These are phyloP conservation scores for Yarrowia alimentaria DNA, from an alignment of 805 yeast genomes.

Conservation along the genomic window DNA sequence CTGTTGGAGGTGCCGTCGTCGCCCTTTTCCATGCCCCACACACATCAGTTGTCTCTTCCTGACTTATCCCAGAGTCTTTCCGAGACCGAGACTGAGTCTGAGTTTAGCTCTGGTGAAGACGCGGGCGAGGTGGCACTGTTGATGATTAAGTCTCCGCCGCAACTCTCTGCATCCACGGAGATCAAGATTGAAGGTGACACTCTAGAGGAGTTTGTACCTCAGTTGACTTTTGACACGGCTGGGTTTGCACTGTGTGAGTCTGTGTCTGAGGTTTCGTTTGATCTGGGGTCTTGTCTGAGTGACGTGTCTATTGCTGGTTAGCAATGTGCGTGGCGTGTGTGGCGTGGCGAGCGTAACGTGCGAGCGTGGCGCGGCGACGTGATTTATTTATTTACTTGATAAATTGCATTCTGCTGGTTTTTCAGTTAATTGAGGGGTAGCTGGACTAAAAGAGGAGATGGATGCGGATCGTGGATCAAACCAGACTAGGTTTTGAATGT, in stretches of 20 bases:
- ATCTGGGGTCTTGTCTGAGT: background rate
- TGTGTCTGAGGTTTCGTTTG: slow-evolving; percentile 10
- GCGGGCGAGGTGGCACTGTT: background rate
- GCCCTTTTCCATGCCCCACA: background rate
- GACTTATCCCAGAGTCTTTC: slow-evolving; percentile 20
- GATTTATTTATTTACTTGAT: too few relatives aligned
- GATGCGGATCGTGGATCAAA: too few relatives aligned
- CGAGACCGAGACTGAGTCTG: slow-evolving; percentile 2
- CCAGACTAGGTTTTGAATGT: too few relatives aligned
- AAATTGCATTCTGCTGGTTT: too few relatives aligned
- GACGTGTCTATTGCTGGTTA: background rate
- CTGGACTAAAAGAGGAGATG: too few relatives aligned
- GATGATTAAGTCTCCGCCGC: slow-evolving; percentile 4
- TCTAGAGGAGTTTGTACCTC: slow-evolving; percentile 21
- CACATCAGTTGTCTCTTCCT: background rate
- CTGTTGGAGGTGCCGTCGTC: slow-evolving; percentile 5
- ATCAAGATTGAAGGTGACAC: slow-evolving; percentile 5
- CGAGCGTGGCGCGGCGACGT: too few relatives aligned
- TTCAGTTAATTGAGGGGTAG: too few relatives aligned
- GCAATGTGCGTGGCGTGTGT: too few relatives aligned
- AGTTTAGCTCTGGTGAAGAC: slow-evolving; percentile 8
- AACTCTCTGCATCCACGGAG: background rate
- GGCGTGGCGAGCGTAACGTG: too few relatives aligned
- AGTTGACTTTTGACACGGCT: slow-evolving; percentile 5
- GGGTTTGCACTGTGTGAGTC: slow-evolving; percentile 17